Evolutionary conservation across 352 stramenopile genomes (phyloP), one percentile per base, ranked within the genome.

Genomic region (Lagenidium sp.): DNA sequence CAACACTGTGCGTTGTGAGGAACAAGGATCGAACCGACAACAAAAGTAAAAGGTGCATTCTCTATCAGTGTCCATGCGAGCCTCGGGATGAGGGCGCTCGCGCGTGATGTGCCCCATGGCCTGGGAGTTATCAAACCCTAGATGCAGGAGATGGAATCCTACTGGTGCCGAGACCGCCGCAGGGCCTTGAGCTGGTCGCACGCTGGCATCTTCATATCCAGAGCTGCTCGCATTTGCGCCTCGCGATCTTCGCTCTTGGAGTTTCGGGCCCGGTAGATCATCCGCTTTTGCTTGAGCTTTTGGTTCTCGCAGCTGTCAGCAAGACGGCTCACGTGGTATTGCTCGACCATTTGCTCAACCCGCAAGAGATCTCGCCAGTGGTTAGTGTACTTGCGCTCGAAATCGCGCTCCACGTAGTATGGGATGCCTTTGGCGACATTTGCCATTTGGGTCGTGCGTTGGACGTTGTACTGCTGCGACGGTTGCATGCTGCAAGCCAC

Each of bases 341-440:
- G 77, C 60, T 94, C 75, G 26, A 94, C 79, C 69, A 90, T 78
- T 68, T 87, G 72, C 69, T 94, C 79, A 6, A 94, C 76, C 42
- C 76, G 72, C 44, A 74, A 59, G 29, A 94, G 63, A 60, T 94
- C 79, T 35, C 82, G 72, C 77, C 79, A 92, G 55, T 92, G 68
- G 34, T 56, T 82, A 46, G 79, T 90, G 60, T 92, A 92, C 56
- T 80, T 85, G 47, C 81, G 74, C 20, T 92, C 77, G 64, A 94
- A 94, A 55, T 90, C 76, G 32, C 58, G 62, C 37, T 87, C 79
- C 34, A 94, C 82, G 44, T 90, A 94, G 66, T 94, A 94, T 41
- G 79, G 79, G 31, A 94, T 94, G 40, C 78, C 79, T 44, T 89
- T 90, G 16, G 70, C 61, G 35, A 94, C 78, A 55, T 81, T 87